These are phyloP conservation scores for Beauveria asiatica DNA, from an alignment of 2,329 filamentous ascomycete species.

Conservation along the genomic window DNA sequence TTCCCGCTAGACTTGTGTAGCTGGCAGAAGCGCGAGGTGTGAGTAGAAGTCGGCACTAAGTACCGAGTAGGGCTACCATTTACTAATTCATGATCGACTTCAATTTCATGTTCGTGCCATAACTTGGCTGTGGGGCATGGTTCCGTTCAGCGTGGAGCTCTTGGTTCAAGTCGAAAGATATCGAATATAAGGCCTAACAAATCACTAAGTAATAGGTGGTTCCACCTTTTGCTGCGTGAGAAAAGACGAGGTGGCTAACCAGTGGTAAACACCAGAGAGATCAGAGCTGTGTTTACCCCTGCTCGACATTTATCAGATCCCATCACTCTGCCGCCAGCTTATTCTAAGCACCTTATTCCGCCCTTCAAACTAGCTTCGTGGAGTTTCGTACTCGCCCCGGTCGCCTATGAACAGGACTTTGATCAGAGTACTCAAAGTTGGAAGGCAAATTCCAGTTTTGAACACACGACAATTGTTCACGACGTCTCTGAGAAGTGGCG, in stretches of 20 bases:
- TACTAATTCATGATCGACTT: no score
- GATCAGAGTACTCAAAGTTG: background rate
- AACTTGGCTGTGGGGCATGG: background rate
- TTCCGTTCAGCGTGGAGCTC: background rate
- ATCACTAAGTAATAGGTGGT: no score
- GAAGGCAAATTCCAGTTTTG: background rate
- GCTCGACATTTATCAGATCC: background rate
- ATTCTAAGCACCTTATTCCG: background rate
- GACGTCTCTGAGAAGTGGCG: background rate
- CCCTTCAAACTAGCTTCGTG: background rate
- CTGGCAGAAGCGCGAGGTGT: no score
- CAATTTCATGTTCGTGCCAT: background rate
- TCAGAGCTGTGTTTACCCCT: background rate
- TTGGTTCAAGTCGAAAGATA: background rate
- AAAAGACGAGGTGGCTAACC: background rate
- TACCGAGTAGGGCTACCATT: no score
- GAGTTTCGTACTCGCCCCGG: background rate
- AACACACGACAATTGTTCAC: background rate
- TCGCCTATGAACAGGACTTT: constrained; percentile 4
- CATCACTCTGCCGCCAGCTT: background rate
- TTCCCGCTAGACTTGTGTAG: no score
- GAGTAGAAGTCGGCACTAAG: no score
- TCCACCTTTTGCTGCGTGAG: no score
- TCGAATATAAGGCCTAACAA: no score
- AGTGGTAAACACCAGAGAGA: background rate